phyloP scores from a whole-genome alignment of 495 filamentous ascomycete species.

The Xylaria grammica region DNA sequence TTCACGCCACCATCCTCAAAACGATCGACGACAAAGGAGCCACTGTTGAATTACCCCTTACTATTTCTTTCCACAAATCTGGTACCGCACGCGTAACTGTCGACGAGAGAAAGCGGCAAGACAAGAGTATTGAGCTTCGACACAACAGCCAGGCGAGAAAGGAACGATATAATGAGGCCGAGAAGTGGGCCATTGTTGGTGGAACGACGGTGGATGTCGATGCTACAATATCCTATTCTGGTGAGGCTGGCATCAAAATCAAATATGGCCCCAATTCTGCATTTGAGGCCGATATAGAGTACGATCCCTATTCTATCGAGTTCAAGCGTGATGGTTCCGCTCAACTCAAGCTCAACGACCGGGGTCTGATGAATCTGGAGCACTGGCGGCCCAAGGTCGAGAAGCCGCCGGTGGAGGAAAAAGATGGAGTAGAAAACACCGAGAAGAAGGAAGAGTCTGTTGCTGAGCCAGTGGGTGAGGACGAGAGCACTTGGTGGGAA shows the following conservation, averaged over 20 bases:
- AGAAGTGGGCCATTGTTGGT: slow-evolving; percentile 84
- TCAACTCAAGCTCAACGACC: slow-evolving; percentile 88
- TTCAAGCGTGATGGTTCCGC: slow-evolving; percentile 82
- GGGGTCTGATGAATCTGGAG: slow-evolving; percentile 87
- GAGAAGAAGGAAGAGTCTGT: slow-evolving; percentile 48
- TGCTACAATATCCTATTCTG: slow-evolving; percentile 62
- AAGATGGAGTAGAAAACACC: slow-evolving; percentile 53
- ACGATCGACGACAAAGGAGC: slow-evolving; percentile 62
- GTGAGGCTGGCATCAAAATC: slow-evolving; percentile 72
- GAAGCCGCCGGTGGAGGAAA: slow-evolving; percentile 57
- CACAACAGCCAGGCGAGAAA: slow-evolving; percentile 85
- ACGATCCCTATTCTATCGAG: slow-evolving; percentile 80
- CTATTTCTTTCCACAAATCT: slow-evolving; percentile 84
- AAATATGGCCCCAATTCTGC: slow-evolving; percentile 77
- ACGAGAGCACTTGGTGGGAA: slow-evolving; percentile 96
- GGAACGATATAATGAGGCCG: slow-evolving; percentile 90
- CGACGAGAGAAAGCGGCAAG: slow-evolving; percentile 88
- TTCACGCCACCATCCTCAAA: slow-evolving; percentile 81
- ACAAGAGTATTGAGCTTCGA: slow-evolving; percentile 85
- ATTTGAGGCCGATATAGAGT: slow-evolving; percentile 81
- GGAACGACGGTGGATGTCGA: slow-evolving; percentile 71
- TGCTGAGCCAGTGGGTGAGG: slow-evolving; percentile 44
- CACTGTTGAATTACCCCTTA: slow-evolving; percentile 78
- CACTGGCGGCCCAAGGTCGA: slow-evolving; percentile 94
- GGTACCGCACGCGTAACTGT: slow-evolving; percentile 84